Evolutionary conservation across 768 basidiomycete genomes (phyloP).

Genomic region (Kwoniella pini): DNA sequence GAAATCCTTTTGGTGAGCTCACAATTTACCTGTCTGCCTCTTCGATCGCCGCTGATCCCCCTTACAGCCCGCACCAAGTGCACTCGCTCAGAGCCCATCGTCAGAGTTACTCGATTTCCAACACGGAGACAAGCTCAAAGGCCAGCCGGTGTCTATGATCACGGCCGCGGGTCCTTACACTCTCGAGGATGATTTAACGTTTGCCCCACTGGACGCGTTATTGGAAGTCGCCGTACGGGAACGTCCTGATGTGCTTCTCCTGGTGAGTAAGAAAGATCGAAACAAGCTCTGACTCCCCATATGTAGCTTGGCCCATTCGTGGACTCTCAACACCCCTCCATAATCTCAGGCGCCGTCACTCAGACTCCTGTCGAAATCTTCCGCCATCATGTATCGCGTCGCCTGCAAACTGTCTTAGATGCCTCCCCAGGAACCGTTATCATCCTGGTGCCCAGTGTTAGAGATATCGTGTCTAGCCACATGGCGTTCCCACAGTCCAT

Average conservation of each 20-base stretch:
- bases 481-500: constrained; percentile 77
- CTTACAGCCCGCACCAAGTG: constrained; percentile 66
- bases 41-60: background rate
- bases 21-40: constrained; percentile 46
- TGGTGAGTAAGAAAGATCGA: constrained; percentile 63
- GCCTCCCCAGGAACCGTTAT: constrained; percentile 68
- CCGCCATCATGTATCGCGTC: constrained; percentile 63
- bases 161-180: constrained; percentile 88
- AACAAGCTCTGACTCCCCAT: no score
- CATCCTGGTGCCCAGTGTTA: constrained; percentile 77
- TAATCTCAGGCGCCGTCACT: constrained; percentile 74
- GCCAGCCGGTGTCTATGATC: constrained; percentile 64
- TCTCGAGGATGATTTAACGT: constrained; percentile 71
- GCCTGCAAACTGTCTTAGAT: constrained; percentile 63
- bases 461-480: constrained; percentile 77
- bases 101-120: constrained; percentile 57
- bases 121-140: constrained; percentile 54
- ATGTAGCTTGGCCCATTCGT: constrained; percentile 89
- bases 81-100: constrained; percentile 49
- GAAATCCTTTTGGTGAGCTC: constrained; percentile 84
- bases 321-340: constrained; percentile 70
- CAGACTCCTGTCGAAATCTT: constrained; percentile 69
- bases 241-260: constrained; percentile 73
- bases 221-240: constrained; percentile 63
- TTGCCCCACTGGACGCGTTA: constrained; percentile 68